Percentiles rank a stretch among this genome's conserved stretches.
These are phyloP conservation scores for Phytophthora ramorum DNA, from an alignment of 352 stramenopile genomes.

Conservation along the genomic window DNA sequence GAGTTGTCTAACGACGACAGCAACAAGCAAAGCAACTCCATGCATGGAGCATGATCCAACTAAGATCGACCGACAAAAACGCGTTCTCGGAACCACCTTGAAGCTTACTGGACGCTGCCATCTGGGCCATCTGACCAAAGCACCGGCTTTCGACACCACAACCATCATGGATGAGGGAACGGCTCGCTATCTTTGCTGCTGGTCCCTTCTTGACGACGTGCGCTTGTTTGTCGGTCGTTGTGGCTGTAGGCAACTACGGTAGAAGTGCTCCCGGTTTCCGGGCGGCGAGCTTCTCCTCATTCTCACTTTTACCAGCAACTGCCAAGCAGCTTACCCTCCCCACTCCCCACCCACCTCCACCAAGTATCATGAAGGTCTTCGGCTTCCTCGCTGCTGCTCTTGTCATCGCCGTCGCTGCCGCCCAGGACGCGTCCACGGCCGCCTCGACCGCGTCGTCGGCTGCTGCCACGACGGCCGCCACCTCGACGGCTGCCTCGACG, in stretches of 20 bases:
- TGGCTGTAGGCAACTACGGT: neutral
- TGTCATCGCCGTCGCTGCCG: slow-evolving; percentile 39
- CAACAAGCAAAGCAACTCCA: neutral
- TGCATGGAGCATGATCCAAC: neutral
- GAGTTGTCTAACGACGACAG: too few species aligned
- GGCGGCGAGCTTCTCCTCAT: slow-evolving; percentile 30
- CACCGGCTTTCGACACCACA: slow-evolving; percentile 19
- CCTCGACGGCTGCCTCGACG: slow-evolving; percentile 16
- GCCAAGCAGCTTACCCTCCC: slow-evolving; percentile 39
- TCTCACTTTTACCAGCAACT: slow-evolving; percentile 50
- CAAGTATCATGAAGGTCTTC: slow-evolving; percentile 54
- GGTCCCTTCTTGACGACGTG: slow-evolving; percentile 17
- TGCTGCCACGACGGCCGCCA: slow-evolving; percentile 14
- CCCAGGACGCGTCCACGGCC: slow-evolving; percentile 25
- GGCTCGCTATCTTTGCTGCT: neutral
- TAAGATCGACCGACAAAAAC: slow-evolving; percentile 6
- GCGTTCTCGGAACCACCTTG: slow-evolving; percentile 17
- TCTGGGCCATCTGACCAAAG: neutral
- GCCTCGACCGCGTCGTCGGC: slow-evolving; percentile 19
- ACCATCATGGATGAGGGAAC: slow-evolving; percentile 21
- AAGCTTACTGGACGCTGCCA: slow-evolving; percentile 12
- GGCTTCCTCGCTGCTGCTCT: slow-evolving; percentile 50
- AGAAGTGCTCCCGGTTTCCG: neutral
- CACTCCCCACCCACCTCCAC: neutral
- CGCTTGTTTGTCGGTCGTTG: slow-evolving; percentile 21